Conservation (phyloP, 2,329 filamentous ascomycete genomes). For the Fusarium tricinctum region DNA sequence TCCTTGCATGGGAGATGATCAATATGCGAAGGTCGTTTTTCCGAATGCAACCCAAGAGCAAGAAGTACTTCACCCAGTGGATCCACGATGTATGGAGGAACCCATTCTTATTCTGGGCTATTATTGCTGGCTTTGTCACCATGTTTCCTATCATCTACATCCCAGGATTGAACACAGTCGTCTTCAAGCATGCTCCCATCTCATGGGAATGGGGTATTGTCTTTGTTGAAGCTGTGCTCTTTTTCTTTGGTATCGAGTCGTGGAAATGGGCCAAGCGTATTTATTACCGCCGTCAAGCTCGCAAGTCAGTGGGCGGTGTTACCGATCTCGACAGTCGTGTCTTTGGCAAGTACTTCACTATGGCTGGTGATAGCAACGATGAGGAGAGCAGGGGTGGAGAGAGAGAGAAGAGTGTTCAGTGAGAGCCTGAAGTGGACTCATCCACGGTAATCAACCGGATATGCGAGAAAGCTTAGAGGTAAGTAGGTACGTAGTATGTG, state of each 20-base stretch:
- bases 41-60: slow-evolving; percentile 75
- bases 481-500: slow-evolving; percentile 12
- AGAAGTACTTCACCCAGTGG: slow-evolving; percentile 74
- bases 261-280: slow-evolving; percentile 72
- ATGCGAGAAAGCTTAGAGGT: too few relatives aligned
- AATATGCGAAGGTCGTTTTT: slow-evolving; percentile 79
- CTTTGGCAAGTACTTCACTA: slow-evolving; percentile 53
- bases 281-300: slow-evolving; percentile 54
- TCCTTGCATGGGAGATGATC: slow-evolving; percentile 83
- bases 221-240: slow-evolving; percentile 67
- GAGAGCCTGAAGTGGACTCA: background rate
- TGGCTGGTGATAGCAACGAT: slow-evolving; percentile 39
- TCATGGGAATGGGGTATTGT: slow-evolving; percentile 73
- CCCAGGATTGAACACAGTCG: slow-evolving; percentile 67
- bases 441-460: too few relatives aligned
- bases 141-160: slow-evolving; percentile 69
- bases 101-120: slow-evolving; percentile 76
- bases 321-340: slow-evolving; percentile 52
- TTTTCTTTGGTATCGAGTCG: slow-evolving; percentile 69
- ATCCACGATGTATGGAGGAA: slow-evolving; percentile 77
- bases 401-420: background rate
- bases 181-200: slow-evolving; percentile 71
- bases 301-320: slow-evolving; percentile 37
- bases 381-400: slow-evolving; percentile 32
- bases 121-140: slow-evolving; percentile 61